Evolutionary conservation across 2,329 filamentous ascomycete species (phyloP).

Genomic region (Neodidymelliopsis sp.): DNA sequence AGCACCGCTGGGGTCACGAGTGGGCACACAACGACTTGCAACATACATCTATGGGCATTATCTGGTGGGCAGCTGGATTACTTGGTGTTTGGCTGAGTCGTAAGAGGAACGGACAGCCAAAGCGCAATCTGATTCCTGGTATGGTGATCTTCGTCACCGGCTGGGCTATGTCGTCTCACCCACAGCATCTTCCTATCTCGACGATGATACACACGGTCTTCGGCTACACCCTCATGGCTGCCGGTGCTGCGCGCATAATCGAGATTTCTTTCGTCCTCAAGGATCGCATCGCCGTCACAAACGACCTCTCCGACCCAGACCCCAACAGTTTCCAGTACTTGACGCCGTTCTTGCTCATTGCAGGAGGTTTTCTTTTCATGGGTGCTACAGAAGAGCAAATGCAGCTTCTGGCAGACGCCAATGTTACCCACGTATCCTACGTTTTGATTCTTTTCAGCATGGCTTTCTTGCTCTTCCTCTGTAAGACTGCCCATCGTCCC

Average conservation of each 20-base stretch:
- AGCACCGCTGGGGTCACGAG: conserved; percentile 87
- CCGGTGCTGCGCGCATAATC: conserved; percentile 82
- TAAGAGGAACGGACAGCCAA: conserved; percentile 81
- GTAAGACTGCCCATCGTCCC: conserved; percentile 52
- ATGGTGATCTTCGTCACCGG: conserved; percentile 92
- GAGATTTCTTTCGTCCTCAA: conserved; percentile 88
- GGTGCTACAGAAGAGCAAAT: conserved; percentile 97
- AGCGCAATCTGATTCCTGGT: conserved; percentile 90
- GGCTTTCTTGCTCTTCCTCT: conserved; percentile 89
- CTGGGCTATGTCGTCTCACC: conserved; percentile 93
- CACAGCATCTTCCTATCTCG: conserved; percentile 82
- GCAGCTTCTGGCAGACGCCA: conserved; percentile 73
- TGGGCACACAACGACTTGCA: conserved; percentile 97
- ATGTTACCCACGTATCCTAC: conserved; percentile 89
- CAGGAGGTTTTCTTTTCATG: conserved; percentile 96
- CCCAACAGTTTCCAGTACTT: conserved; percentile 77
- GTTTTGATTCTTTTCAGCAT: conserved; percentile 90
- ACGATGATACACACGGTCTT: conserved; percentile 89
- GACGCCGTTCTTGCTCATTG: conserved; percentile 79
- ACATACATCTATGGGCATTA: conserved; percentile 98
- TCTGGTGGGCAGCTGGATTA: conserved; percentile 96
- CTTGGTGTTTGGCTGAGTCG: conserved; percentile 91
- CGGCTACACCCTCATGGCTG: conserved; percentile 94
- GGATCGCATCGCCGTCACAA: conserved; percentile 71
- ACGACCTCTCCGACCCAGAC: conserved; percentile 72